Evolutionary conservation across 768 basidiomycete species (phyloP).

Genomic region (Melanogaster broomeanus): DNA sequence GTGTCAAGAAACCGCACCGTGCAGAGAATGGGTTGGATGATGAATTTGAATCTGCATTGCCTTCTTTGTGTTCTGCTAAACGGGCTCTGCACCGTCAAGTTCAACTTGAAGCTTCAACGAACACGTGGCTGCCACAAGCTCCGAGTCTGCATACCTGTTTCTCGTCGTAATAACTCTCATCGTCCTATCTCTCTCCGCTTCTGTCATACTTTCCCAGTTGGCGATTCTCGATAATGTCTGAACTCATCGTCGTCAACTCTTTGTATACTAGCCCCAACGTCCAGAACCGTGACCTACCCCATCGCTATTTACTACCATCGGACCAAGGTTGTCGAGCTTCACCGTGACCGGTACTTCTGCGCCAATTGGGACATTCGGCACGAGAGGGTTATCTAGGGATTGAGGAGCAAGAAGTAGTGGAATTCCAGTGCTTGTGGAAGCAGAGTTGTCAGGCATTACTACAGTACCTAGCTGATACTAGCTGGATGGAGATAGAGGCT

Average conservation of each 20-base stretch:
- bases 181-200: slow-evolving; percentile 57
- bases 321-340: slow-evolving; percentile 60
- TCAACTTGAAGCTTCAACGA: neutral
- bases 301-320: slow-evolving; percentile 69
- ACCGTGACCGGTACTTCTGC: slow-evolving; percentile 41
- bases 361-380: slow-evolving; percentile 13
- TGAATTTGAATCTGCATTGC: neutral
- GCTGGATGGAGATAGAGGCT: no score
- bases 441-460: slow-evolving; percentile 9
- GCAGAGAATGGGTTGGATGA: neutral
- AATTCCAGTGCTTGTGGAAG: neutral
- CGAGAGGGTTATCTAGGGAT: slow-evolving; percentile 7
- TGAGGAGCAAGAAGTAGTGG: slow-evolving; percentile 12
- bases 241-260: neutral
- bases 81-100: slow-evolving; percentile 5
- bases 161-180: slow-evolving; percentile 53
- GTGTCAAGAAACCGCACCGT: neutral
- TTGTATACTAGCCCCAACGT: neutral
- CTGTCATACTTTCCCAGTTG: slow-evolving; percentile 63
- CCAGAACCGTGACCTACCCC: slow-evolving; percentile 51
- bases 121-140: neutral
- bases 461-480: no score
- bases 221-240: slow-evolving; percentile 67
- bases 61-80: slow-evolving; percentile 6
- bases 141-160: slow-evolving; percentile 41